Evolutionary conservation across 495 filamentous ascomycete species (phyloP).

Genomic region (Halenospora varia): DNA sequence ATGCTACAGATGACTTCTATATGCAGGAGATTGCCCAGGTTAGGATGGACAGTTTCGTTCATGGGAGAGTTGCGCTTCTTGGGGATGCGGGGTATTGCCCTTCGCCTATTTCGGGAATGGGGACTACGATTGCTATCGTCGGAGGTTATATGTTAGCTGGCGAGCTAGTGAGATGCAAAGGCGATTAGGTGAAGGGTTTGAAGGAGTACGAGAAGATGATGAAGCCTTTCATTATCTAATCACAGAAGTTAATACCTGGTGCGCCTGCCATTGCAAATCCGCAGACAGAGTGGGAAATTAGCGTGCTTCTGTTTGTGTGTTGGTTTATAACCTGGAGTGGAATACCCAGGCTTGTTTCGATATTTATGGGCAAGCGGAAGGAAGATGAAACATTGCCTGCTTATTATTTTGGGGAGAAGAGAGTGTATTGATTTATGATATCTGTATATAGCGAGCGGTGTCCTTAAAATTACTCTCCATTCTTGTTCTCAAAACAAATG

Average conservation of each 20-base stretch:
- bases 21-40: slow-evolving; percentile 38
- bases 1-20: slow-evolving; percentile 45
- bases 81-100: slow-evolving; percentile 53
- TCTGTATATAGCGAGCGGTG: too few relatives aligned
- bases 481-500: too few relatives aligned
- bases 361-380: neutral
- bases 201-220: slow-evolving; percentile 37
- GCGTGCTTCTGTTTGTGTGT: neutral
- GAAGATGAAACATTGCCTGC: slow-evolving; percentile 5
- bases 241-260: slow-evolving; percentile 27
- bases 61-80: slow-evolving; percentile 40
- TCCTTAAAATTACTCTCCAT: too few relatives aligned
- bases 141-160: slow-evolving; percentile 52
- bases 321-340: slow-evolving; percentile 7
- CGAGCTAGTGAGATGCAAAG: slow-evolving; percentile 35
- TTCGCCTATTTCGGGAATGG: slow-evolving; percentile 39
- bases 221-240: slow-evolving; percentile 38
- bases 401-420: neutral
- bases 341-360: neutral
- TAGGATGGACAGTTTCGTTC: slow-evolving; percentile 39
- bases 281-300: slow-evolving; percentile 5
- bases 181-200: slow-evolving; percentile 28
- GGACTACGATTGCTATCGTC: slow-evolving; percentile 39
- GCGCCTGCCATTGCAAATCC: slow-evolving; percentile 8
- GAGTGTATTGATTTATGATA: too few relatives aligned